Base-by-base conservation (phyloP, 345 rosid species). In the Viola odorata region DNA sequence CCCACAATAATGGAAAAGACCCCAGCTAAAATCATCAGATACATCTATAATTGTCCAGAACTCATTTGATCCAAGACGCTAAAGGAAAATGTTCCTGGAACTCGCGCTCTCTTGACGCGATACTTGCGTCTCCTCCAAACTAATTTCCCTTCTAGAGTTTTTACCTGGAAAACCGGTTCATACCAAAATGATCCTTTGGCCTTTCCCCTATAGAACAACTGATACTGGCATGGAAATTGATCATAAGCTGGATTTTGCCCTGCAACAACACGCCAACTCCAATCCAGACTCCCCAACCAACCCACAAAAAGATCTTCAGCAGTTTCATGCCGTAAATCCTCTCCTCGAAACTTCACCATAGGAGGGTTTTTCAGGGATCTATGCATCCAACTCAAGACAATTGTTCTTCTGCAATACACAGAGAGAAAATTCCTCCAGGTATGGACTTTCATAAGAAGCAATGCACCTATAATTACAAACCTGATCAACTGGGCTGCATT, bases 221-320 rank as follows among this genome's bases (percentile, higher is more conserved):
- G 98, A 70, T 80, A 89, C 70, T 92, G 97, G 76, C 96, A 92
- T 0, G 98, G 97, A 67, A 92, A 92, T 59, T 92, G 96, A 68
- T 92, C 97, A 41, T 92, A 92, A 55, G 96, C 97, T 0, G 98
- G 98, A 75, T 92, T 92, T 57, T 92, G 97, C 42, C 97, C 98
- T 1, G 98, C 91, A 40, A 74, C 81, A 0, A 92, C 98, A 50
- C 96, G 85, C 97, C 98, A 92, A 62, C 98, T 92, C 91, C 97
- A 89, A 38, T 80, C 90, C 55, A 89, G 62, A 39, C 57, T 71
- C 53, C 95, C 94, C 63, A 89, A 71, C 94, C 96, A 92, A 8
- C 97, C 97, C 58, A 92, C 91, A 55, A 92, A 89, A 64, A 92
- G 78, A 75, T 89, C 97, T 69, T 92, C 96, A 0, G 96, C 94